Evolutionary conservation across 192 early-diverging fungal species (phyloP), one percentile per base, ranked within the genome.

Genomic region (Anaeromyces robustus): DNA sequence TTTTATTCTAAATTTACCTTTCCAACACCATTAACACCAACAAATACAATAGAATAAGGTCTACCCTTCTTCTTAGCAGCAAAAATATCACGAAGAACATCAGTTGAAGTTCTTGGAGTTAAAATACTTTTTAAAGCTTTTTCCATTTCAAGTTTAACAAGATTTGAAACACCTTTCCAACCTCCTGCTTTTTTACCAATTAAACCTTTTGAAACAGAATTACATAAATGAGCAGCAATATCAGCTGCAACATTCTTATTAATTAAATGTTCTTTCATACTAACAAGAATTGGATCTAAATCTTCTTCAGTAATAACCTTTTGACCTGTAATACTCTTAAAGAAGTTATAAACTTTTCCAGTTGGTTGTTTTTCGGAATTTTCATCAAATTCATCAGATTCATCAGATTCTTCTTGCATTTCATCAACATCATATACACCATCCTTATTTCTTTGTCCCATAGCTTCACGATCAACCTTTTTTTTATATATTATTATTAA

Each of bases 21-120:
- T 82, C 93, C 94, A 16, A 98, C 96, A 52, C 97, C 97, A 84
- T 98, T 98, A 31, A 98, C 97, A 30, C 97, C 97, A 77, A 96
- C 93, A 86, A 98, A 97, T 12, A 92, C 92, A 81, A 97, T 94
- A 0, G 91, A 93, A 84, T 97, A 98, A 2, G 97, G 96, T 79
- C 94, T 88, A 17, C 86, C 83, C 82, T 92, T 84, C 30, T 86
- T 82, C 79, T 89, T 88, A 12, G 92, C 91, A 81, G 92, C 89
- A 39, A 89, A 87, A 80, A 98, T 95, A 86, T 97, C 96, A 30
- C 94, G 94, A 59, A 98, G 88, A 18, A 98, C 87, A 84, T 98
- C 95, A 17, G 94, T 92, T 0, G 95, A 96, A 19, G 96, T 93
- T 31, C 90, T 88, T 0, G 97, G 97, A 12, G 96, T 95, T 79